Base-by-base conservation (phyloP, 1,284 basidiomycete species). In the Pisolithus thermaeus region DNA sequence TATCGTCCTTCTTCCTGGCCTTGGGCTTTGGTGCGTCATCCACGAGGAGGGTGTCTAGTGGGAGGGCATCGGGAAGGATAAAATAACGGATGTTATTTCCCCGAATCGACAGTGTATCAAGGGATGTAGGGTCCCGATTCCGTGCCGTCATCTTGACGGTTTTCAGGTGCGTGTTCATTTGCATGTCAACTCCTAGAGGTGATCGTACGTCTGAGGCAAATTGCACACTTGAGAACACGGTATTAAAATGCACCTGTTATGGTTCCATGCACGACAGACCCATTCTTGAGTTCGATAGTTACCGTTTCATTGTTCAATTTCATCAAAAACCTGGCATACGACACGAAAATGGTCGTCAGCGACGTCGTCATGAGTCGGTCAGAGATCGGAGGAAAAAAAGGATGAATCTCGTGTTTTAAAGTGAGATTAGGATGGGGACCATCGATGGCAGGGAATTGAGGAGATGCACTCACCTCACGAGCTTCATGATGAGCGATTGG, bases 301-400 rank as follows among this genome's bases (percentile, higher is more conserved):
- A 98, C 95, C 61, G 94, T 96, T 81, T 99, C 96, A 71, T 98
- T 98, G 82, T 97, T 97, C 74, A 99, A 76, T 81, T 98, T 99
- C 96, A 98, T 98, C 79, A 97, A 83, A 75, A 97, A 96, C 70
- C 93, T 96, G 67, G 46, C 47, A 41, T 36, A 58, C 42, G 12
- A 11, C 14, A 30, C 56, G 52, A 61, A 59, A 55, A 54, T 44
- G 27, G 32, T 48, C 22, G 53, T 61, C 58, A 64, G 55, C 46
- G 50, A 49, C 42, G 6, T 48, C 50, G 50, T 18, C 16, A 47
- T 40, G 3, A 38, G 16, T 9, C 20, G 44, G 57, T 47, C 40
- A 28, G 49, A 46, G 28, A 6, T 30, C 0, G 25, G 25, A 36
- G 30, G 7, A 43, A 54, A 45, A 56, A 41, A 41, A 18, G 23